Evolutionary conservation across 164 flowering plant genomes (phyloP).

Genomic region (Piper longum): DNA sequence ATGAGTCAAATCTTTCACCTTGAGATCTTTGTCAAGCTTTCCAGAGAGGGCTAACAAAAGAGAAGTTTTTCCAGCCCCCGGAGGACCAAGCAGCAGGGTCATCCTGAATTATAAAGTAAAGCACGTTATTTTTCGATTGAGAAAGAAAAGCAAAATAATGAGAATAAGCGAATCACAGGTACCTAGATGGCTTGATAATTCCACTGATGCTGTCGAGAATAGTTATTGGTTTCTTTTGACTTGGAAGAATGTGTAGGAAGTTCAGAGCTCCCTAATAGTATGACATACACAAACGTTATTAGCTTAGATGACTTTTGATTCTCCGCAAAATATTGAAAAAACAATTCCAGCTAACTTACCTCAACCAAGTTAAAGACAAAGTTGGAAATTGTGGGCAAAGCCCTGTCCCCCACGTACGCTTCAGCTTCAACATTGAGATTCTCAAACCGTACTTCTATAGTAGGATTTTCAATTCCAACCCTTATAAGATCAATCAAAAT

Average conservation of each 20-base stretch:
- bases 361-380: constrained; percentile 6
- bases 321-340: no score
- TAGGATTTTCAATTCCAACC: constrained; percentile 40
- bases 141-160: not conserved
- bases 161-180: not conserved
- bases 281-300: not conserved
- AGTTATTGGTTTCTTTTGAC: constrained; percentile 4
- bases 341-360: constrained; percentile 3
- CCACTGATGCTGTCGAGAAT: constrained; percentile 79
- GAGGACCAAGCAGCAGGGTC: constrained; percentile 83
- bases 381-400: constrained; percentile 18
- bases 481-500: constrained; percentile 14
- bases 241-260: constrained; percentile 7
- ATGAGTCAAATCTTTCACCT: not conserved
- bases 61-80: constrained; percentile 84
- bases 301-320: no score
- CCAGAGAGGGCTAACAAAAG: constrained; percentile 76
- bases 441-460: constrained; percentile 13
- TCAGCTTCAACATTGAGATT: constrained; percentile 42
- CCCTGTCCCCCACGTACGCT: constrained; percentile 54
- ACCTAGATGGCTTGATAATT: constrained; percentile 80
- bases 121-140: not conserved
- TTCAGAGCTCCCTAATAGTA: constrained; percentile 2
- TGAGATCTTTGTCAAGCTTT: constrained; percentile 41
- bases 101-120: constrained; percentile 28